Base-by-base conservation (phyloP, 192 early-diverging fungal genomes). In the Mortierella alpina region DNA sequence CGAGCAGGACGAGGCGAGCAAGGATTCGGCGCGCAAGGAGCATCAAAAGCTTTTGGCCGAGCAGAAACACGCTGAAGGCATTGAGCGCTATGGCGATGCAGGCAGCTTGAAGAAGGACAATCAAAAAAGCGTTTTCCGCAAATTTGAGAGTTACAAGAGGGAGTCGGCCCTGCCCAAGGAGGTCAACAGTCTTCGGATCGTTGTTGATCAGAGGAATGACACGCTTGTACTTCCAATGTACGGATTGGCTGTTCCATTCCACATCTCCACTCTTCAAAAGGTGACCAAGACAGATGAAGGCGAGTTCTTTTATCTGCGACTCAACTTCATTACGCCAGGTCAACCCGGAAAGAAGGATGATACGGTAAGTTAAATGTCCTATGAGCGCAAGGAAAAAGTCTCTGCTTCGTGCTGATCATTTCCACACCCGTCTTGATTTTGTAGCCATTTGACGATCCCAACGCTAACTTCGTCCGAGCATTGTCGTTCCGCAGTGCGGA, bases 161-260 rank as follows among this genome's bases (percentile, higher is more conserved):
- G 98, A 98, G 63, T 88, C 92, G 0, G 88, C 91, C 31, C 73
- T 99, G 55, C 98, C 98, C 9, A 91, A 90, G 62, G 90, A 93
- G 55, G 91, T 92, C 39, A 85, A 88, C 66, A 88, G 92, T 59
- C 82, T 95, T 62, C 84, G 89, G 91, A 98, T 99, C 75, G 68
- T 94, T 50, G 95, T 99, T 0, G 98, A 99, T 84, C 86, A 89
- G 61, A 89, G 91, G 44, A 91, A 90, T 48, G 95, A 98, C 51
- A 88, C 97, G 7, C 87, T 99, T 53, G 91, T 99, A 49, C 83
- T 98, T 55, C 98, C 98, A 8, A 93, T 99, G 49, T 97, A 97
- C 75, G 97, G 97, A 20, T 90, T 95, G 80, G 91, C 97, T 3
- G 98, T 99, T 14, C 98, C 98, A 41, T 98, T 99, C 88, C 98